Percentiles rank a stretch among this genome's conserved stretches.
phyloP scores from a whole-genome alignment of 1,284 basidiomycete species.

The Malassezia yamatoensis region DNA sequence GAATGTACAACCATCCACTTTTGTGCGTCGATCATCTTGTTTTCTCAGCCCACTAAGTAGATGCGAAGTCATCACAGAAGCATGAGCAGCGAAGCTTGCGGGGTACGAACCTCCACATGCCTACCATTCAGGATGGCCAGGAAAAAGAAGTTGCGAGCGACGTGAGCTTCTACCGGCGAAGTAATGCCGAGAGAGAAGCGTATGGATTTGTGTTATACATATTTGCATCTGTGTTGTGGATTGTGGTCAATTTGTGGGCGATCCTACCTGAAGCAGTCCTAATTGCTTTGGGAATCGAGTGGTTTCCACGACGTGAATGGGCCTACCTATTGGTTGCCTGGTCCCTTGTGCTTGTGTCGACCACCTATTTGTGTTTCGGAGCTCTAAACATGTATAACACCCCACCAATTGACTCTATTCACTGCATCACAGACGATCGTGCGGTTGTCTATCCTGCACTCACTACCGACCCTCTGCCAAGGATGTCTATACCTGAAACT shows the following conservation, averaged over 20 bases:
- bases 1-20: conserved; percentile 1
- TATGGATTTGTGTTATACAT: conserved; percentile 23
- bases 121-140: background rate
- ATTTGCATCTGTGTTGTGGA: conserved; percentile 18
- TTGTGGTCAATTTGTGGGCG: conserved; percentile 22
- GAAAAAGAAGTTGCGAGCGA: background rate
- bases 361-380: conserved; percentile 16
- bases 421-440: background rate
- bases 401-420: conserved; percentile 14
- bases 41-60: conserved; percentile 4
- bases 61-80: conserved; percentile 10
- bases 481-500: conserved; percentile 1
- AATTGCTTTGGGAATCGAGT: conserved; percentile 16
- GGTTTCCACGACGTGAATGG: conserved; percentile 26
- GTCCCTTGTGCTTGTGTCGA: conserved; percentile 18
- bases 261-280: conserved; percentile 18
- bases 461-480: background rate
- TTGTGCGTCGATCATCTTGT: background rate
- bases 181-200: conserved; percentile 12
- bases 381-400: conserved; percentile 16
- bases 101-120: conserved; percentile 4
- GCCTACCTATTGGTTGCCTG: conserved; percentile 22
- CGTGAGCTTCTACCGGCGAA: conserved; percentile 5
- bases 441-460: background rate
- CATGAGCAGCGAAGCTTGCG: background rate